Evolutionary conservation across 2,329 filamentous ascomycete species (phyloP), one percentile per base, ranked within the genome.

Genomic region (Venturia asperata): DNA sequence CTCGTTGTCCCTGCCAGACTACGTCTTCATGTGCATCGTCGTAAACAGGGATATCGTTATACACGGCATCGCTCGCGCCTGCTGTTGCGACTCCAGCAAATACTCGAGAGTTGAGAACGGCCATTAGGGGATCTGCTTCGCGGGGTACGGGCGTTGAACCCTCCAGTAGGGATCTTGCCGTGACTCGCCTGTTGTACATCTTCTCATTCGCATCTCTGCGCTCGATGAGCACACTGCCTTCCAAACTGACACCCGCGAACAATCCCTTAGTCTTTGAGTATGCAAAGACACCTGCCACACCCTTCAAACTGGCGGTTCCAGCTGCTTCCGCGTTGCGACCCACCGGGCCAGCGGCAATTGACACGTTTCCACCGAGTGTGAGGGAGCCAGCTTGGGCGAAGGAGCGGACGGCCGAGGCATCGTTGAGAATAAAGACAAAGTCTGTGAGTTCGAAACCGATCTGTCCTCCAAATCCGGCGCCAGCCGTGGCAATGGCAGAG

Each of bases 391-490:
- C 87, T 76, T 97, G 93, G 6, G 92, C 91, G 77, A 99, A 97
- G 10, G 93, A 92, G 76, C 91, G 91, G 69, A 99, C 93, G 56
- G 94, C 93, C 66, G 82, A 85, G 52, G 87, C 81, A 74, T 99
- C 93, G 78, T 99, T 99, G 69, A 99, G 86, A 69, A 99, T 97
- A 78, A 99, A 97, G 74, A 99, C 94, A 74, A 99, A 99, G 75
- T 94, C 91, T 66, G 91, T 94, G 67, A 95, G 77, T 77, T 95
- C 91, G 76, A 93, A 90, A 43, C 90, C 90, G 72, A 95, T 91
- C 78, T 94, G 90, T 49, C 90, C 90, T 70, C 90, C 90, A 69
- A 95, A 90, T 30, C 90, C 91, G 64, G 87, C 91, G 70, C 91
- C 91, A 37, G 88, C 86, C 1, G 89, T 92, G 63, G 87, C 87